Percentiles rank a stretch among this genome's conserved stretches.
Evolutionary conservation across 2,329 filamentous ascomycete species (phyloP).

Genomic region (Aspergillus sp.): DNA sequence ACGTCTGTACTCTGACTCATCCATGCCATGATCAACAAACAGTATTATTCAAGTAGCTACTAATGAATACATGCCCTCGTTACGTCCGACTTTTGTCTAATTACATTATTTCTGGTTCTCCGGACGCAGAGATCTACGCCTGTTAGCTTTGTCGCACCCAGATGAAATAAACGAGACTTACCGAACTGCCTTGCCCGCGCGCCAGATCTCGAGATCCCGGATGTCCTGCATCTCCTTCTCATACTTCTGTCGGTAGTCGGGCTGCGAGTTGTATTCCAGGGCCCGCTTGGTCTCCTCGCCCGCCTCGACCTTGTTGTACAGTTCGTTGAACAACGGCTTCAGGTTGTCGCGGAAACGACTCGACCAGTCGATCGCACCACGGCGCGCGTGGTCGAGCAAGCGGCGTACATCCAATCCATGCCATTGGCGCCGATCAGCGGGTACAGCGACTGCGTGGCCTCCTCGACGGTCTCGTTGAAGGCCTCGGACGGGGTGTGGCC

Average conservation of each 20-base stretch:
- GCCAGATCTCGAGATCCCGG: conserved; percentile 96
- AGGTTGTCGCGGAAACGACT: conserved; percentile 94
- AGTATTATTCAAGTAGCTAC: too few species aligned
- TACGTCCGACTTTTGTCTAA: too few species aligned
- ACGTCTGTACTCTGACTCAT: too few species aligned
- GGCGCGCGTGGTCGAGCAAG: conserved; percentile 98
- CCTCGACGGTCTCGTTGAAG: conserved; percentile 99
- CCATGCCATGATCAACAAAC: too few species aligned
- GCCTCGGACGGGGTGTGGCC: conserved; percentile 96
- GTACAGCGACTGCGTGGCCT: conserved; percentile 97
- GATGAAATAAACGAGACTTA: conserved; percentile 33
- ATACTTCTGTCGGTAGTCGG: conserved; percentile 94
- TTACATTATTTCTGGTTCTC: conserved; percentile 83
- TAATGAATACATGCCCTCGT: too few species aligned
- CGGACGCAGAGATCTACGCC: conserved; percentile 61
- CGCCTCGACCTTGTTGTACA: conserved; percentile 86
- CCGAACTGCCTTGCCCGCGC: conserved; percentile 94
- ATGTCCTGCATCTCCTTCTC: conserved; percentile 99
- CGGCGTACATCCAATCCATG: conserved; percentile 99
- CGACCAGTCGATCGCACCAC: conserved; percentile 98
- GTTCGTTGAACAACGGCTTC: conserved; percentile 96
- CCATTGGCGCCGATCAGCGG: conserved; percentile 93
- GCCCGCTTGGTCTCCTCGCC: conserved; percentile 93
- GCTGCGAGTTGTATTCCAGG: conserved; percentile 91
- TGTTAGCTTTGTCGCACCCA: conserved; percentile 3